These are phyloP conservation scores for Malus orientalis DNA, from an alignment of 306 rosid genomes.

Conservation along the genomic window DNA sequence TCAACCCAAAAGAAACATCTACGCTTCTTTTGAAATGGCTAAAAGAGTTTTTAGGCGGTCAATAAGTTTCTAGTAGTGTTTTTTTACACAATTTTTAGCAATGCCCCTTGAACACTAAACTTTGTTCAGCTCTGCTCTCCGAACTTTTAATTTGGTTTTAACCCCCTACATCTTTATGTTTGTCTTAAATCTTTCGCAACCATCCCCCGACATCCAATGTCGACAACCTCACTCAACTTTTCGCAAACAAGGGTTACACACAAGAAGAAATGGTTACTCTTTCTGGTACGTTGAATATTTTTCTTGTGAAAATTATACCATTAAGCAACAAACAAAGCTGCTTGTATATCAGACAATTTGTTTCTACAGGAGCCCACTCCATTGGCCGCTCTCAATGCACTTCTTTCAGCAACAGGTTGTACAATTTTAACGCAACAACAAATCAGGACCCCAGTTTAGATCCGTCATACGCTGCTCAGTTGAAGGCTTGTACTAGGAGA, in stretches of 20 bases:
- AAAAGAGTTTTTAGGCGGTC: not conserved
- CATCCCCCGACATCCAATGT: constrained; percentile 39
- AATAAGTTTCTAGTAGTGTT: not conserved
- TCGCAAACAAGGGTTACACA: constrained; percentile 51
- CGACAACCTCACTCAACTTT: constrained; percentile 50
- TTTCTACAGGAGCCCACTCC: constrained; percentile 56
- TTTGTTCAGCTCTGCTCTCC: no score
- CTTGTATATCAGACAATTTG: not conserved
- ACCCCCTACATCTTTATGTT: no score
- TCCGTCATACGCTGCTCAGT: constrained; percentile 26
- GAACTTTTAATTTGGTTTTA: no score
- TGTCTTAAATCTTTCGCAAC: no score
- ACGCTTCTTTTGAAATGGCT: no score
- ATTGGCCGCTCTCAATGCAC: constrained; percentile 64
- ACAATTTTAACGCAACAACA: constrained; percentile 50
- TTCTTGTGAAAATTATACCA: not conserved
- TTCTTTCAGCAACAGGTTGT: constrained; percentile 41
- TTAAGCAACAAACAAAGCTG: not conserved
- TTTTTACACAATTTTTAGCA: not conserved
- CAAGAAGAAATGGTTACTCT: constrained; percentile 74
- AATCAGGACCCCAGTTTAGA: constrained; percentile 57
- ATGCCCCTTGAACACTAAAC: no score
- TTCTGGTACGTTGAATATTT: constrained; percentile 31
- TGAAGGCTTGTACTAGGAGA: constrained; percentile 22
- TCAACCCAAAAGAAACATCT: not conserved